Conservation (phyloP, 2,329 filamentous ascomycete genomes). For the Geosmithia morbida region DNA sequence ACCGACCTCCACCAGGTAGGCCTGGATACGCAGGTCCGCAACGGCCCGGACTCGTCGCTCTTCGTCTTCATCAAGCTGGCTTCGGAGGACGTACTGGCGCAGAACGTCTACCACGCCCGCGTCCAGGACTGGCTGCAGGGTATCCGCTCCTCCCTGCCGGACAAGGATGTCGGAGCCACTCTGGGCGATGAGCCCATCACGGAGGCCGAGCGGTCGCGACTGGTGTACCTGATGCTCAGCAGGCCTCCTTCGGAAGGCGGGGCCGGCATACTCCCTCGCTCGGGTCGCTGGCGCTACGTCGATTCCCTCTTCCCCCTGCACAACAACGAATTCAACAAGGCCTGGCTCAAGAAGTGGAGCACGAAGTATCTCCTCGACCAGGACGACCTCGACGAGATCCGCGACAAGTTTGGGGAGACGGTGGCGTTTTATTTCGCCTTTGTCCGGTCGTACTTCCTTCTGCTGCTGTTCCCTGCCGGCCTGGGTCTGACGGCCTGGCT, state of each 20-base stretch:
- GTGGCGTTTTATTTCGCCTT: constrained; percentile 96
- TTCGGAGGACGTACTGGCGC: constrained; percentile 58
- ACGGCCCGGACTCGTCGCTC: constrained; percentile 59
- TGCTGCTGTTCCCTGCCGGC: constrained; percentile 66
- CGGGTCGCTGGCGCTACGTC: constrained; percentile 59
- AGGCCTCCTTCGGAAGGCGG: constrained; percentile 61
- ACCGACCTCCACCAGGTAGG: constrained; percentile 62
- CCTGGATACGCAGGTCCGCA: constrained; percentile 77
- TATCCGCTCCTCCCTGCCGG: constrained; percentile 63
- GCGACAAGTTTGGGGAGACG: constrained; percentile 64
- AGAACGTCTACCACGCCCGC: constrained; percentile 73
- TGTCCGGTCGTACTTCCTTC: constrained; percentile 77
- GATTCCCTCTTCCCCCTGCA: constrained; percentile 67
- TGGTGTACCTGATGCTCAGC: constrained; percentile 76
- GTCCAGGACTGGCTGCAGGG: constrained; percentile 92
- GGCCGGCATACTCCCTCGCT: constrained; percentile 58
- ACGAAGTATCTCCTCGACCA: constrained; percentile 54
- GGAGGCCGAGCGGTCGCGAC: constrained; percentile 75
- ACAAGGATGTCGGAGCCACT: constrained; percentile 53
- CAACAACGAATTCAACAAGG: constrained; percentile 59
- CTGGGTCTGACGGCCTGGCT: constrained; percentile 69
- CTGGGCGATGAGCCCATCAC: constrained; percentile 64
- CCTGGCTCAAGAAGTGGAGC: constrained; percentile 63
- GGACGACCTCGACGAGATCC: constrained; percentile 57
- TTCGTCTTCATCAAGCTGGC: constrained; percentile 74